Base-by-base conservation (phyloP, 108 stramenopile genomes). In the Skeletonema marinoi region DNA sequence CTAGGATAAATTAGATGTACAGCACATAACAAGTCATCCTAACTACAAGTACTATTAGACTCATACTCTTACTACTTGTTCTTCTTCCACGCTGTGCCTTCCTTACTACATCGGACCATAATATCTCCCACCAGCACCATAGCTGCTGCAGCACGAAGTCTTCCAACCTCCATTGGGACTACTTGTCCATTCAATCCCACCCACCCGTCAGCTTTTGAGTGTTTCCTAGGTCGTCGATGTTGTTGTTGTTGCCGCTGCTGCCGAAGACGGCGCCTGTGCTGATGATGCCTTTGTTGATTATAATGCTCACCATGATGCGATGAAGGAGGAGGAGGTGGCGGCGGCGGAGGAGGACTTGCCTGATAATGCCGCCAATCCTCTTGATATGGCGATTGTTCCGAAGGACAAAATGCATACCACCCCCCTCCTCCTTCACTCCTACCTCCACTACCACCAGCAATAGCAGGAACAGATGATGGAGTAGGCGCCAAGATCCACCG, bases 41-140 rank as follows among this genome's bases (percentile, higher is more conserved):
- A 25, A 25, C 25, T 25, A 25, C 25, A 25, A 25, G 25, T 25
- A 25, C 25, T 36, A 36, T 36, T 1, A 1, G 6, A 36, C 35
- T 46, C 14, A 0, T 46, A 0, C 14, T 14, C 44, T 4, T 10
- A 46, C 14, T 51, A 48, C 3, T 51, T 51, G 6, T 51, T 51
- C 19, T 51, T 51, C n/a, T 44, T 85, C 89, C 89, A 90, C 1
- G 88, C 76, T 6, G 91, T 90, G 14, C 86, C 88, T 42, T 88
- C 90, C 70, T 92, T 94, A 63, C 86, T 82, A 62, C 90, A 88
- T 29, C 79, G 70, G 2, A 94, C 90, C 86, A 94, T 88, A 33
- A 90, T 78, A 71, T 94, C 84, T 10, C 93, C 93, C 25, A 92
- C 78, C 62, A 91, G 69, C 4, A 86, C 80, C 80, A 94, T 68